Evolutionary conservation across 2,329 filamentous ascomycete genomes (phyloP).

Genomic region (Fusarium sp.): DNA sequence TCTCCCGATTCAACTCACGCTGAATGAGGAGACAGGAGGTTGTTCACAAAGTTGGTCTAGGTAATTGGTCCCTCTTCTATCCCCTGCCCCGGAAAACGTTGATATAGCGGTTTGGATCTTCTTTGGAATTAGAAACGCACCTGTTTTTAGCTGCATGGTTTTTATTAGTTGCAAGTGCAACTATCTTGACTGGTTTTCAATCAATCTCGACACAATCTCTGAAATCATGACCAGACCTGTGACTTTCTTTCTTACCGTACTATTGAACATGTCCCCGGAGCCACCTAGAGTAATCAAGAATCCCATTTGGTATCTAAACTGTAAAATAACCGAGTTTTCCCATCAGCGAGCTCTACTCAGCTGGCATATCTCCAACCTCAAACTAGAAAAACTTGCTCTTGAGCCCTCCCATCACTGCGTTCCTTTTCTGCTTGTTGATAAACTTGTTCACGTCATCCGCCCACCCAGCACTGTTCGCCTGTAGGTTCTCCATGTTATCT

Average conservation of each 20-base stretch:
- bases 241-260: not conserved
- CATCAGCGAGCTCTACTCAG: not conserved
- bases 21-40: not conserved
- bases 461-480: slow-evolving; percentile 84
- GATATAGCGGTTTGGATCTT: not conserved
- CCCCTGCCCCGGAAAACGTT: not conserved
- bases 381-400: slow-evolving; percentile 66
- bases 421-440: slow-evolving; percentile 87
- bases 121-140: not conserved
- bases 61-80: not conserved
- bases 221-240: not conserved
- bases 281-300: slow-evolving; percentile 1
- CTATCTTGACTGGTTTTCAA: not conserved
- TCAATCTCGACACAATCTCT: not conserved
- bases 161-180: not conserved
- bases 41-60: not conserved
- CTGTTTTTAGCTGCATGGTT: not conserved
- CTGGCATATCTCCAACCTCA: not conserved
- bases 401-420: slow-evolving; percentile 77
- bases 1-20: not conserved
- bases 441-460: slow-evolving; percentile 90
- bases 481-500: slow-evolving; percentile 85
- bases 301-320: slow-evolving; percentile 24
- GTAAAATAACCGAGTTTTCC: slow-evolving; percentile 8
- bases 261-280: not conserved